Evolutionary conservation across 2,329 filamentous ascomycete genomes (phyloP).

Genomic region (Ophiosphaerella korrae): DNA sequence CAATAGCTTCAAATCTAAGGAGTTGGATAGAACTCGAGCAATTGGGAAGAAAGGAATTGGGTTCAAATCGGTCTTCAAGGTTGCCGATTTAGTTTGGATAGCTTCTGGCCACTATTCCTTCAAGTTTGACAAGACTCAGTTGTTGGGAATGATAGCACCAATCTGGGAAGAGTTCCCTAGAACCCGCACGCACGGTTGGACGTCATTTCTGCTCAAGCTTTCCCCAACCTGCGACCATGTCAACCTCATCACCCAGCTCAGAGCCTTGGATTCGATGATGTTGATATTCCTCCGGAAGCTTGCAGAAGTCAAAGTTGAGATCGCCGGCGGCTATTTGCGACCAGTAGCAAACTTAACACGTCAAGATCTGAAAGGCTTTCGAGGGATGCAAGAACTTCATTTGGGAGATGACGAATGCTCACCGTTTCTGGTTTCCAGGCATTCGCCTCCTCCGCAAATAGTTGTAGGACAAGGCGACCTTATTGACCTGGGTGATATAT

Average conservation of each 20-base stretch:
- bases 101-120: slow-evolving; percentile 6
- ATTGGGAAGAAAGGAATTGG: slow-evolving; percentile 45
- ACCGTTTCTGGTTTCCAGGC: too few relatives aligned
- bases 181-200: background rate
- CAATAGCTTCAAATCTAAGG: slow-evolving; percentile 5
- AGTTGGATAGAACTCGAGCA: slow-evolving; percentile 18
- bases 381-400: too few relatives aligned
- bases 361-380: too few relatives aligned
- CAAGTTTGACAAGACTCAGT: slow-evolving; percentile 6
- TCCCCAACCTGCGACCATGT: background rate
- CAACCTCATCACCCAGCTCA: background rate
- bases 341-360: too few relatives aligned
- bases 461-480: too few relatives aligned
- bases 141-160: slow-evolving; percentile 8
- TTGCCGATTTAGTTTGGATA: slow-evolving; percentile 22
- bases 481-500: too few relatives aligned
- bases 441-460: too few relatives aligned
- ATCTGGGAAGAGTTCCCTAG: slow-evolving; percentile 7
- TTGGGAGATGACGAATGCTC: too few relatives aligned
- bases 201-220: slow-evolving; percentile 3
- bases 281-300: background rate
- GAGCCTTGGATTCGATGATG: background rate
- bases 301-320: background rate
- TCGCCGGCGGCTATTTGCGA: too few relatives aligned
- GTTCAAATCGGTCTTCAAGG: slow-evolving; percentile 46